Conservation (phyloP, 2,329 filamentous ascomycete genomes). For the Tolypocladium nubicola region DNA sequence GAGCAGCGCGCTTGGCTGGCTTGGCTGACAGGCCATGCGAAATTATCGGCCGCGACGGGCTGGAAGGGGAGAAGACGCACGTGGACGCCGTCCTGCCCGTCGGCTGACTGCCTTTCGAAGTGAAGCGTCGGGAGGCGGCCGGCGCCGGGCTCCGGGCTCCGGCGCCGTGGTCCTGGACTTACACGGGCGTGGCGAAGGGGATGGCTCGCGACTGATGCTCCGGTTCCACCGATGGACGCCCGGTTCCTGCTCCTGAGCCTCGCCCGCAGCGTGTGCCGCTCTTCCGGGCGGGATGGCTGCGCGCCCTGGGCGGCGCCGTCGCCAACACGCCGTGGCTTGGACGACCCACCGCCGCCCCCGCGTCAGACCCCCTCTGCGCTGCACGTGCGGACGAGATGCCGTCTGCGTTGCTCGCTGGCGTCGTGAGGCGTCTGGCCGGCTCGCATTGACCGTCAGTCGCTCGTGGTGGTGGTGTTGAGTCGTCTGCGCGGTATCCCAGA, state of each 20-base stretch:
- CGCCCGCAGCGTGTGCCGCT: neutral
- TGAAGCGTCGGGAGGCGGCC: neutral
- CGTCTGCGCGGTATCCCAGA: neutral
- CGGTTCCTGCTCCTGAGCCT: neutral
- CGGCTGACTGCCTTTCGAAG: neutral
- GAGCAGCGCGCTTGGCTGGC: neutral
- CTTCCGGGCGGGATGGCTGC: neutral
- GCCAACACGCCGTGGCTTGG: neutral
- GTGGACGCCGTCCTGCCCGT: neutral
- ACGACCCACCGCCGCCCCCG: neutral
- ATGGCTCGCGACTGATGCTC: too few species aligned
- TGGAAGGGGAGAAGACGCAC: neutral
- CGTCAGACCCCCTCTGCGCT: neutral
- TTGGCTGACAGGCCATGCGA: neutral
- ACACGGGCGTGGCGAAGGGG: neutral
- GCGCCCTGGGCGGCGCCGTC: neutral
- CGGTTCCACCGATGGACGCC: too few species aligned
- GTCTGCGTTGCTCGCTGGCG: neutral
- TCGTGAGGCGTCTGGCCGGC: neutral
- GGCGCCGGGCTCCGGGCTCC: neutral
- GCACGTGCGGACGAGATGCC: neutral
- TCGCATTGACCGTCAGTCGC: neutral
- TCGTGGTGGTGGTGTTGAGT: neutral
- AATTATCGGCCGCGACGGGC: neutral
- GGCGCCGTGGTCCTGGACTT: neutral